phyloP scores from a whole-genome alignment of 2,329 filamentous ascomycete genomes.

The Endothia cerciana region DNA sequence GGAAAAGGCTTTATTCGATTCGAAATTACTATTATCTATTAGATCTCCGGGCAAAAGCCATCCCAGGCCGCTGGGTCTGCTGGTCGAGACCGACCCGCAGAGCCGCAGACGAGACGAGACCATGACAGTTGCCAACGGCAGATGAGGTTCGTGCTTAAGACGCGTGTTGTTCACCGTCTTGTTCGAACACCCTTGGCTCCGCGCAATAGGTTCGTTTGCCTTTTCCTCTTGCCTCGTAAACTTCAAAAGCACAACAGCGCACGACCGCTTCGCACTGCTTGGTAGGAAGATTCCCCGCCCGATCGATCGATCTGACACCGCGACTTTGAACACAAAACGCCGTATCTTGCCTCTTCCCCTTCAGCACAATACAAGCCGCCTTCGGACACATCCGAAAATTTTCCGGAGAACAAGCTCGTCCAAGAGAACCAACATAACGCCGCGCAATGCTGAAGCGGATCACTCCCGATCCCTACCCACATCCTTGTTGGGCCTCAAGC shows the following conservation, averaged over 20 bases:
- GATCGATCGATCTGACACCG: slow-evolving; percentile 10
- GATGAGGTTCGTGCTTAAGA: slow-evolving; percentile 7
- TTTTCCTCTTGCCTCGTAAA: slow-evolving; percentile 25
- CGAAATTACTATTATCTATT: slow-evolving; percentile 30
- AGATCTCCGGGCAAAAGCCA: slow-evolving; percentile 21
- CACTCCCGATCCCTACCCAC: slow-evolving; percentile 7
- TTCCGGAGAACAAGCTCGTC: background rate
- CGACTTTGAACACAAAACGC: slow-evolving; percentile 27
- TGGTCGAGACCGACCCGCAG: slow-evolving; percentile 2
- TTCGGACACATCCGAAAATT: slow-evolving; percentile 2
- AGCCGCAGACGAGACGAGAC: background rate
- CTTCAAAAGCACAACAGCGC: slow-evolving; percentile 8
- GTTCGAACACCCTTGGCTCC: slow-evolving; percentile 7
- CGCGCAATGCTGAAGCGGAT: slow-evolving; percentile 28
- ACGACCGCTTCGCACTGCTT: slow-evolving; percentile 16
- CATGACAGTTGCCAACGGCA: slow-evolving; percentile 1
- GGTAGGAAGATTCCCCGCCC: slow-evolving; percentile 6
- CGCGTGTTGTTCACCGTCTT: slow-evolving; percentile 11
- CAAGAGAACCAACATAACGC: slow-evolving; percentile 21
- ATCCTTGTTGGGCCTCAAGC: slow-evolving; percentile 7
- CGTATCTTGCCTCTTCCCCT: background rate
- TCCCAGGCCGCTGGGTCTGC: background rate
- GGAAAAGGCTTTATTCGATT: slow-evolving; percentile 10
- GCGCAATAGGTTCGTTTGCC: background rate
- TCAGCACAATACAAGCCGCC: slow-evolving; percentile 15